A percentile compares a stretch with the other conserved stretches of the same genome.
These are phyloP conservation scores for Podospora tetraspora DNA, from an alignment of 495 filamentous ascomycete species.

Conservation along the genomic window DNA sequence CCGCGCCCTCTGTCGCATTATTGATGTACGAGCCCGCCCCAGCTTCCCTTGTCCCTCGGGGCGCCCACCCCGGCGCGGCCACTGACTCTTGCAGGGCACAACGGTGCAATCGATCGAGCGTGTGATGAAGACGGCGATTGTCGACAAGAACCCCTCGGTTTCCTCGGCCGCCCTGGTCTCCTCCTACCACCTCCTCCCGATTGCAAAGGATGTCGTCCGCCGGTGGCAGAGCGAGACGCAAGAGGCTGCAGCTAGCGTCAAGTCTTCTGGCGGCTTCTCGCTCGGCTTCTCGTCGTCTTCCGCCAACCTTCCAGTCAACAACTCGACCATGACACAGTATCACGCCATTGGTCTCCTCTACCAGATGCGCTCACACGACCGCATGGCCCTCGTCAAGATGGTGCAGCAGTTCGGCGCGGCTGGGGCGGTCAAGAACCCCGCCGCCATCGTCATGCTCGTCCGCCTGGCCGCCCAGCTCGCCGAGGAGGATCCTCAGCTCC, in stretches of 20 bases:
- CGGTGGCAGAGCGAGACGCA: constrained; percentile 99
- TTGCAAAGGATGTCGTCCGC: constrained; percentile 89
- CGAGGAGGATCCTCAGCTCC: constrained; percentile 81
- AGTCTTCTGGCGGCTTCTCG: constrained; percentile 81
- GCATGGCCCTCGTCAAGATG: constrained; percentile 99
- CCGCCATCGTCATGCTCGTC: constrained; percentile 86
- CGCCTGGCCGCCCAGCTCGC: constrained; percentile 90
- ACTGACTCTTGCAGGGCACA: constrained; percentile 56
- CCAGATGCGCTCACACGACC: constrained; percentile 94
- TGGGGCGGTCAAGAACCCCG: constrained; percentile 89
- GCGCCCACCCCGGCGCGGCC: background rate
- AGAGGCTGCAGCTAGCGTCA: constrained; percentile 85
- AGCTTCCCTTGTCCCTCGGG: constrained; percentile 4
- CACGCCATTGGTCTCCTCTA: constrained; percentile 97
- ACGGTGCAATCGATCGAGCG: constrained; percentile 98
- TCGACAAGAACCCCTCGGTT: constrained; percentile 97
- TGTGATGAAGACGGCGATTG: constrained; percentile 98
- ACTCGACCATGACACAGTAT: constrained; percentile 94
- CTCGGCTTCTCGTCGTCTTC: constrained; percentile 79
- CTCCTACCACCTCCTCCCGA: constrained; percentile 95
- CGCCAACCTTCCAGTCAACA: constrained; percentile 64
- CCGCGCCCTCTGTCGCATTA: constrained; percentile 90
- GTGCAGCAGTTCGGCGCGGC: constrained; percentile 94
- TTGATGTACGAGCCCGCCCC: constrained; percentile 63
- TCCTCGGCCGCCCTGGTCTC: constrained; percentile 96